Percentiles rank a stretch among this genome's conserved stretches.
Conservation (phyloP, 768 basidiomycete species). For the Rubroboletus satanas region DNA sequence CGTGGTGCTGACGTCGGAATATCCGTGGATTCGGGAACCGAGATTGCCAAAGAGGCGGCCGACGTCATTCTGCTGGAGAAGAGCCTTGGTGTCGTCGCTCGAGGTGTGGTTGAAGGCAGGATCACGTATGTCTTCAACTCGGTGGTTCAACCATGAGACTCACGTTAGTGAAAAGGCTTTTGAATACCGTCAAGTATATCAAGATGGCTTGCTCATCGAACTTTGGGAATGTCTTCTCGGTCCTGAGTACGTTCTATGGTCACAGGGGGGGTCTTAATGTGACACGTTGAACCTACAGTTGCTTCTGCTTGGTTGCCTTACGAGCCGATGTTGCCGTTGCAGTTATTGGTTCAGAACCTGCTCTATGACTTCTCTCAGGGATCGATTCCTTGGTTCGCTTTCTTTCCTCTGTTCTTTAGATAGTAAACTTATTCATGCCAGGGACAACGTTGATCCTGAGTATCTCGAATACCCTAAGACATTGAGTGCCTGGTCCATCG, state of each 20-base stretch:
- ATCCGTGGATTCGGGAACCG: conserved; percentile 32
- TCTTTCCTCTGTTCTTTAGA: neutral
- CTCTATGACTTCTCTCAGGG: conserved; percentile 37
- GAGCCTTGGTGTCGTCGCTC: conserved; percentile 32
- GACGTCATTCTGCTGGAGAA: conserved; percentile 37
- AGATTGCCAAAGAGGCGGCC: conserved; percentile 38
- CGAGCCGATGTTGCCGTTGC: conserved; percentile 35
- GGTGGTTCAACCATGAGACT: conserved; percentile 1
- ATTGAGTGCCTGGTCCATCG: conserved; percentile 34
- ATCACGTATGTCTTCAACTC: conserved; percentile 26
- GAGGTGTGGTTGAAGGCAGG: conserved; percentile 32
- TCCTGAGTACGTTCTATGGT: conserved; percentile 21
- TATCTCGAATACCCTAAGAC: conserved; percentile 31
- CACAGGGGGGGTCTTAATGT: neutral
- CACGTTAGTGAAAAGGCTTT: conserved; percentile 23
- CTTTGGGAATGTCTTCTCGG: conserved; percentile 35
- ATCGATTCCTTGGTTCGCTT: conserved; percentile 33
- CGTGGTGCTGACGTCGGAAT: conserved; percentile 33
- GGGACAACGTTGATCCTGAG: conserved; percentile 38
- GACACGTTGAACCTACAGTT: conserved; percentile 14
- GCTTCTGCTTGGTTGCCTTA: conserved; percentile 38
- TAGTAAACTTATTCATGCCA: conserved; percentile 10
- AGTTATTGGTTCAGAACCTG: conserved; percentile 32
- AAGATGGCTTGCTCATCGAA: conserved; percentile 38
- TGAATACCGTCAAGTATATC: conserved; percentile 37